Evolutionary conservation across 345 rosid species (phyloP), one percentile per base, ranked within the genome.

Genomic region (Clausena lansium): DNA sequence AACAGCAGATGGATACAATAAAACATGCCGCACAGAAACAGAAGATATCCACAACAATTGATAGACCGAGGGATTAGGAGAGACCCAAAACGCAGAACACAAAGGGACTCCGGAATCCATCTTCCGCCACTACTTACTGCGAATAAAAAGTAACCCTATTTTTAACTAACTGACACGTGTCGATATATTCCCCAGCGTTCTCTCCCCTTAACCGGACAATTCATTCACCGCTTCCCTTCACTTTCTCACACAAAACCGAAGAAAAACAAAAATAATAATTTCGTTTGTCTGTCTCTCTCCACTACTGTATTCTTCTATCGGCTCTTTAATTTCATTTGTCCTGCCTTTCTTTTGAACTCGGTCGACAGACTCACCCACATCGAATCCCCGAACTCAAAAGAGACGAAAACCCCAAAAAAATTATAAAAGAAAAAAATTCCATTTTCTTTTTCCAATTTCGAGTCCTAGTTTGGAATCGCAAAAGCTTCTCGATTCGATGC

Each of bases 301-400:
- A 78, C 71, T 67, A 78, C 68, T 67, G 2, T 45, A 45, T 45
- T 45, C 50, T 3, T 13, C 15, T 11, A 41, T 41, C 4, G 0
- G 15, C 15, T 67, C 75, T 79, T 77, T 22, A 2, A 78, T 81
- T 80, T 66, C 62, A 68, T 64, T 78, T 83, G 65, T 82, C 20
- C 24, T 83, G 72, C 20, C 68, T 76, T 79, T 80, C 81, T 85
- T 79, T 77, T 81, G 80, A 85, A 73, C 88, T 80, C 81, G 84
- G 81, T 77, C 82, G 80, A 77, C 75, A 71, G 65, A 80, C 74
- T 81, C 79, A 47, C 79, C 61, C 84, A 77, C 74, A 69, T 83
- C 85, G 64, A 47, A 67, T 81, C 75, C 75, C 66, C 76, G 69
- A 52, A 57, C 76, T 58, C 70, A 28, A 45, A 45, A 45, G 50